Evolutionary conservation across 768 basidiomycete genomes (phyloP), one percentile per base, ranked within the genome.

Genomic region (Dentipellis fragilis): DNA sequence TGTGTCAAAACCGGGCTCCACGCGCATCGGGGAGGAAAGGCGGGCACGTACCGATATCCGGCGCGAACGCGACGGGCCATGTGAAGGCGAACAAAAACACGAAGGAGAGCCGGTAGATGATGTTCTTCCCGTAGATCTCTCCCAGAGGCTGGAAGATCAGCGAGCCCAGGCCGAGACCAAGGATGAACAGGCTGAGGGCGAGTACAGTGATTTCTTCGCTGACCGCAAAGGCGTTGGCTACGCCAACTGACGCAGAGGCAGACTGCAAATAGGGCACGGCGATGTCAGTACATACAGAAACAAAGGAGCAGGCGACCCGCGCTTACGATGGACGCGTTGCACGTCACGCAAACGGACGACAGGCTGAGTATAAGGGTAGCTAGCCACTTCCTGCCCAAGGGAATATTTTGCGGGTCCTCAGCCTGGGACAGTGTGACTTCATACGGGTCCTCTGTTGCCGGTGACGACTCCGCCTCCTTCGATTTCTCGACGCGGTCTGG

Each of bases 31-130:
- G 29, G 38, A 35, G 38, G 19, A 14, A n/a, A 10, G 38, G 35
- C 29, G 22, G 10, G 34, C 37, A 69, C 79, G 48, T 52, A 84
- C 84, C 75, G 21, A 81, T 75, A 61, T 87, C 74, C 3, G 80
- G 82, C 1, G 86, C 78, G 58, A 92, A 90, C 1, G 87, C 85
- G 4, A 87, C 81, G 0, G 87, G 84, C 63, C 84, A 85, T 19
- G 81, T 80, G 55, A 85, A 76, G 1, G 78, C 62, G 62, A 87
- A 80, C 66, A 88, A 83, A 4, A 80, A 59, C 0, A 70, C 58
- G 58, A 84, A 89, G 0, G 85, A 84, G 3, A 74, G 60, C 11
- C 75, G 72, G 64, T 91, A 89, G 10, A 89, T 76, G 45, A 75
- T 65, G 55, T 80, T 83, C 48, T 83, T 72, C 2, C 89, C 87